Conservation (phyloP, 1,284 basidiomycete genomes). For the Phellopilus nigrolimitatus region DNA sequence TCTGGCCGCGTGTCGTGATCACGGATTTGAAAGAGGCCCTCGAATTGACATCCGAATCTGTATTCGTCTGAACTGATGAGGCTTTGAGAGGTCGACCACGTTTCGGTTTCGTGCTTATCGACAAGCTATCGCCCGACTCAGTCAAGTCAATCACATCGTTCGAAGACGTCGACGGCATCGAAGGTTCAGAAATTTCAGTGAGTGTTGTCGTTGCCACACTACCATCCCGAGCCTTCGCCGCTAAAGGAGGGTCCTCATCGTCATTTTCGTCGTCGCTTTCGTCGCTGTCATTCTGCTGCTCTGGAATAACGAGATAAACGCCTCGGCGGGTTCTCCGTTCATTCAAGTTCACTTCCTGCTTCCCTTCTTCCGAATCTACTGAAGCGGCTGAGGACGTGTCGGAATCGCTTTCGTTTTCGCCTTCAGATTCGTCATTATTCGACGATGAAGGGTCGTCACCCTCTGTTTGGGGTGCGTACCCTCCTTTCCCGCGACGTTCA, state of each 20-base stretch:
- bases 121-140: not conserved
- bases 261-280: conserved; percentile 44
- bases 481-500: conserved; percentile 71
- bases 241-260: conserved; percentile 43
- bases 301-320: conserved; percentile 63
- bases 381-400: conserved; percentile 32
- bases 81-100: conserved; percentile 12
- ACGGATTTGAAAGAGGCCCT: conserved; percentile 34
- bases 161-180: not conserved
- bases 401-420: conserved; percentile 38
- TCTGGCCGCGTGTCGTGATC: conserved; percentile 58
- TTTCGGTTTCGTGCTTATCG: not conserved
- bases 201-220: not conserved
- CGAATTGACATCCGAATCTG: conserved; percentile 26
- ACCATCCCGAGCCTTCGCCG: conserved; percentile 18
- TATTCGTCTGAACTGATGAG: conserved; percentile 18
- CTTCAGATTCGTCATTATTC: conserved; percentile 33
- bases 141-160: not conserved
- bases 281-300: conserved; percentile 49
- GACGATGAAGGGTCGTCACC: conserved; percentile 38
- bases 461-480: conserved; percentile 56
- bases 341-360: conserved; percentile 46
- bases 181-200: not conserved
- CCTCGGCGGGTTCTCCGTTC: conserved; percentile 73
- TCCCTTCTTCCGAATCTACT: conserved; percentile 36